Conservation (phyloP, 805 yeast species). For the Candida railenensis region DNA sequence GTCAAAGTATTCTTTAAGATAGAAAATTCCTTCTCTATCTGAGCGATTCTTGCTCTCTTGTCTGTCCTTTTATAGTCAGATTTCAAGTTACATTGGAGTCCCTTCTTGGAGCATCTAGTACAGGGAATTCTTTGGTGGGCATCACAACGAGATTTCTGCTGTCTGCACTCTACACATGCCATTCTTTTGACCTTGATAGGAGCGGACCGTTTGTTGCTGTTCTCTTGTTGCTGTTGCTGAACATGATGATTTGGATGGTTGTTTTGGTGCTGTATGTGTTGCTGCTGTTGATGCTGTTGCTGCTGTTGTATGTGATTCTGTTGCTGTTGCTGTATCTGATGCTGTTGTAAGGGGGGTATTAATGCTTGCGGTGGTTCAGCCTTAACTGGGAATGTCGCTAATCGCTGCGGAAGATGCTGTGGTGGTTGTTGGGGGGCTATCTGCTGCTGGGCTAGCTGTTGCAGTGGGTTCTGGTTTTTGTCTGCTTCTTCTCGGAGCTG, state of each 20-base stretch:
- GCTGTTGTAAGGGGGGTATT: not conserved
- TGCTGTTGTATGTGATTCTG: not conserved
- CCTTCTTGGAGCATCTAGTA: conserved; percentile 72
- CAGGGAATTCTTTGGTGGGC: conserved; percentile 81
- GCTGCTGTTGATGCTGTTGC: not conserved
- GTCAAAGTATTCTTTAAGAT: conserved; percentile 60
- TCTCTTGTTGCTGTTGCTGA: conserved; percentile 8
- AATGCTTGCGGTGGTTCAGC: not conserved
- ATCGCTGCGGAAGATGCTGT: not conserved
- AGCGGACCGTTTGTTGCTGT: conserved; percentile 1
- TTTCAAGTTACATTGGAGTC: conserved; percentile 68
- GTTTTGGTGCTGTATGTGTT: conserved; percentile 7
- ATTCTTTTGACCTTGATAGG: conserved; percentile 43
- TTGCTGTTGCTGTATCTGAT: not conserved
- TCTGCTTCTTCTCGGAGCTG: conserved; percentile 15
- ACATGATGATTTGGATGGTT: no score
- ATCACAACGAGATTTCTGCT: conserved; percentile 91
- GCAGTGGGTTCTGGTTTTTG: not conserved
- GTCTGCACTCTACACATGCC: conserved; percentile 96
- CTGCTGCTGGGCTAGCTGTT: not conserved
- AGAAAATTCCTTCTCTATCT: conserved; percentile 76
- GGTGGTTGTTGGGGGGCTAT: not conserved
- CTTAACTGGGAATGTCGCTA: not conserved
- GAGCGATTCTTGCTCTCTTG: conserved; percentile 81
- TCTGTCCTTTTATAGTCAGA: conserved; percentile 86